Conservation (phyloP, 305 asterid species). For the Solanum hybrid region DNA sequence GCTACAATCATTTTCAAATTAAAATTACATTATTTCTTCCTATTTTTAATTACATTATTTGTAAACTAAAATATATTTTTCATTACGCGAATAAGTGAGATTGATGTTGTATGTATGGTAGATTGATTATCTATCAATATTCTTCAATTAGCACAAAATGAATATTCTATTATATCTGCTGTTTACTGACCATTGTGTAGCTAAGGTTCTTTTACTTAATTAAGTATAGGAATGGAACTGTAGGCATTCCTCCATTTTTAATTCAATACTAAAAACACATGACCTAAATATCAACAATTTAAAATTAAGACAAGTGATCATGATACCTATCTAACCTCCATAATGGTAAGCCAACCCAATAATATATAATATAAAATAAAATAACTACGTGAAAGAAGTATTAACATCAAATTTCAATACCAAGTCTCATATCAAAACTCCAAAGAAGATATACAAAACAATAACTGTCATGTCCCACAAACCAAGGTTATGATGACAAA, state of each 20-base stretch:
- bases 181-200: neutral
- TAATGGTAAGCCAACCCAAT: neutral
- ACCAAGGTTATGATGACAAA: neutral
- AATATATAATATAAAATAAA: too few relatives aligned
- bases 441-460: neutral
- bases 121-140: neutral
- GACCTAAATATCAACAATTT: neutral
- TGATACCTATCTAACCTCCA: neutral
- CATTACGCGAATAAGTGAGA: neutral
- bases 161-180: neutral
- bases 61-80: neutral
- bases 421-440: neutral
- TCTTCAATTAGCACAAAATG: neutral
- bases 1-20: conserved; percentile 21
- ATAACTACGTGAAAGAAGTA: neutral
- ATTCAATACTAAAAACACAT: neutral
- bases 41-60: neutral
- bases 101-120: neutral
- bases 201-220: neutral
- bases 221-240: neutral
- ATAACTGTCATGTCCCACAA: neutral
- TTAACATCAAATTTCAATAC: neutral
- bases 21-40: neutral
- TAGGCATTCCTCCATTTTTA: neutral
- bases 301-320: too few relatives aligned